phyloP scores from a whole-genome alignment of 1,284 basidiomycete species.

The Boletus smithii region DNA sequence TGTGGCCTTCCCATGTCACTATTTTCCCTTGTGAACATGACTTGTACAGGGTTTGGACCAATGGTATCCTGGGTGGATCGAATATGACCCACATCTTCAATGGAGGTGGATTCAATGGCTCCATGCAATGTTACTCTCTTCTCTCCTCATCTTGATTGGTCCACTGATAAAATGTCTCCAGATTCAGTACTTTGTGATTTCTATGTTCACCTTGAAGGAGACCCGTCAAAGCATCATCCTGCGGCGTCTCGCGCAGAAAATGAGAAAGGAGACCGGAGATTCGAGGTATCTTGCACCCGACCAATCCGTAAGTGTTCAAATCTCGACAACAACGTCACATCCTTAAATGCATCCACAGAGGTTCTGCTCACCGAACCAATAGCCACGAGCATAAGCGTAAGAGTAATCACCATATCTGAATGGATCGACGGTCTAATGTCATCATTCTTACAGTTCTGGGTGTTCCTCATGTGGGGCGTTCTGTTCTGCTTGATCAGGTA shows the following conservation, averaged over 20 bases:
- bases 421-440: background rate
- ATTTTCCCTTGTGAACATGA: constrained; percentile 47
- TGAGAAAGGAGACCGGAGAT: constrained; percentile 64
- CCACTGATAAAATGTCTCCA: constrained; percentile 16
- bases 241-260: constrained; percentile 50
- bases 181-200: constrained; percentile 47
- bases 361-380: constrained; percentile 74
- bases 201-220: constrained; percentile 54
- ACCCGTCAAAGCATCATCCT: constrained; percentile 62
- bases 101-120: constrained; percentile 74
- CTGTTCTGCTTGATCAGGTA: constrained; percentile 67
- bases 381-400: constrained; percentile 68
- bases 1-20: constrained; percentile 56
- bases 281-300: constrained; percentile 65
- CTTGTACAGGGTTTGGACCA: constrained; percentile 53
- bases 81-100: constrained; percentile 44
- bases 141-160: constrained; percentile 16
- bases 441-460: constrained; percentile 54
- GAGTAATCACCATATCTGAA: constrained; percentile 14
- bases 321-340: background rate
- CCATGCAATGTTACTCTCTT: constrained; percentile 43
- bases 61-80: constrained; percentile 55
- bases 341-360: constrained; percentile 34
- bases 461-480: constrained; percentile 76
- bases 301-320: constrained; percentile 52